These are phyloP conservation scores for Aspergillus fischeri DNA, from an alignment of 2,329 filamentous ascomycete genomes.

Conservation along the genomic window DNA sequence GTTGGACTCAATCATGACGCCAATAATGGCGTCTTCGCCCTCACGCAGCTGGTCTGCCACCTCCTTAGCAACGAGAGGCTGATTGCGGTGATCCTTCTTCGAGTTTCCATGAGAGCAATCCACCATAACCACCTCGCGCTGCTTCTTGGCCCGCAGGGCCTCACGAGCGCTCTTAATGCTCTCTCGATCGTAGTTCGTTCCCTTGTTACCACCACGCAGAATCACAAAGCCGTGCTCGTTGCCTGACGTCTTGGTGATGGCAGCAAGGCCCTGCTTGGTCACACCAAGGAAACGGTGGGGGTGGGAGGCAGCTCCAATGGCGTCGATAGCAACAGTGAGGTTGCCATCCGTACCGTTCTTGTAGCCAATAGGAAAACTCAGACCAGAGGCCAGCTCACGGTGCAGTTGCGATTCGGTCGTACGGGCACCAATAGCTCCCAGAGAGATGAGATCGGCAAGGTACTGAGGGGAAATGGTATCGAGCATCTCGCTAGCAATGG, in stretches of 20 bases:
- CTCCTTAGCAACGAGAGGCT: constrained; percentile 82
- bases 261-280: constrained; percentile 92
- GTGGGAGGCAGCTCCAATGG: constrained; percentile 68
- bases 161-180: constrained; percentile 77
- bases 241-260: constrained; percentile 86
- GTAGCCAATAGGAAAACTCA: constrained; percentile 97
- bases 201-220: constrained; percentile 82
- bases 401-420: constrained; percentile 97
- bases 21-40: constrained; percentile 83
- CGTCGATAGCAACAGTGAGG: constrained; percentile 87
- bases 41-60: constrained; percentile 81
- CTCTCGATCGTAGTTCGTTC: constrained; percentile 88
- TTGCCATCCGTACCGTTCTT: constrained; percentile 98
- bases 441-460: constrained; percentile 89
- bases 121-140: constrained; percentile 89
- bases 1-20: constrained; percentile 98
- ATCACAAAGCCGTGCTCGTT: constrained; percentile 99
- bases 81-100: constrained; percentile 94
- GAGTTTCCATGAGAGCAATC: constrained; percentile 99
- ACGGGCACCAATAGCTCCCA: constrained; percentile 90
- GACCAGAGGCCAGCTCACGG: constrained; percentile 87
- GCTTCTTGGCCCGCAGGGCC: constrained; percentile 73
- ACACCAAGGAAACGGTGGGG: constrained; percentile 96
- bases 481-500: constrained; percentile 96
- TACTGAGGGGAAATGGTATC: constrained; percentile 99